Percentiles rank a stretch among this genome's conserved stretches.
Conservation (phyloP, 257 asterid genomes). For the Gentiana dahurica region DNA sequence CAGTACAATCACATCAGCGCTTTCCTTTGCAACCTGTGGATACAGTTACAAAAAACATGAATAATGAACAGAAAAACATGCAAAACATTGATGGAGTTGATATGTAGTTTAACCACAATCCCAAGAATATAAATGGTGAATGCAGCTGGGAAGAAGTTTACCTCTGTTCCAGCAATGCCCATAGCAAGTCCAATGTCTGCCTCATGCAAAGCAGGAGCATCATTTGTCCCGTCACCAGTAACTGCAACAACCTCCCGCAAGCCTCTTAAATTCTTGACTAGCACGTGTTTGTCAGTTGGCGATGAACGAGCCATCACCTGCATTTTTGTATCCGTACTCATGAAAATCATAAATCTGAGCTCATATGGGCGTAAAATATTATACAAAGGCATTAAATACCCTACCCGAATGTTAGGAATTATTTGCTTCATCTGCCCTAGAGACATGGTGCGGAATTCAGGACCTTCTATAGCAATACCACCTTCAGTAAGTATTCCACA, state of each 20-base stretch:
- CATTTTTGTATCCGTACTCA: background rate
- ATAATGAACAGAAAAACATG: too few species aligned
- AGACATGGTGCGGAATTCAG: conserved; percentile 55
- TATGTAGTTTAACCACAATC: too few species aligned
- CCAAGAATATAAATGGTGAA: too few species aligned
- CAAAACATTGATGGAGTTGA: too few species aligned
- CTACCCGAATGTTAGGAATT: conserved; percentile 82
- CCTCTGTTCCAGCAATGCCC: conserved; percentile 53
- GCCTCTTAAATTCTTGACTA: conserved; percentile 14
- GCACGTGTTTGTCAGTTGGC: conserved; percentile 61
- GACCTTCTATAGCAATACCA: conserved; percentile 83
- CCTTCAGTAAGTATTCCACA: conserved; percentile 73
- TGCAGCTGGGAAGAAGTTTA: background rate
- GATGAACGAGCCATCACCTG: conserved; percentile 99
- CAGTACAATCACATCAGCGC: conserved; percentile 88
- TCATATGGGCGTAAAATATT: background rate
- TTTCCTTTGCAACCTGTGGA: conserved; percentile 86
- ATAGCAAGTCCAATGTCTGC: conserved; percentile 44
- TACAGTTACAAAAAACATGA: background rate
- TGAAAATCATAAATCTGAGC: too few species aligned
- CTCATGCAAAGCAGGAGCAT: conserved; percentile 43
- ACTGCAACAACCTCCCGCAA: conserved; percentile 82
- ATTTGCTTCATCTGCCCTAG: conserved; percentile 52
- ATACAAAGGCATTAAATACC: conserved; percentile 1
- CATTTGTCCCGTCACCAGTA: conserved; percentile 46